phyloP scores from a whole-genome alignment of 257 asterid species.

The Gentiana macrophylla region DNA sequence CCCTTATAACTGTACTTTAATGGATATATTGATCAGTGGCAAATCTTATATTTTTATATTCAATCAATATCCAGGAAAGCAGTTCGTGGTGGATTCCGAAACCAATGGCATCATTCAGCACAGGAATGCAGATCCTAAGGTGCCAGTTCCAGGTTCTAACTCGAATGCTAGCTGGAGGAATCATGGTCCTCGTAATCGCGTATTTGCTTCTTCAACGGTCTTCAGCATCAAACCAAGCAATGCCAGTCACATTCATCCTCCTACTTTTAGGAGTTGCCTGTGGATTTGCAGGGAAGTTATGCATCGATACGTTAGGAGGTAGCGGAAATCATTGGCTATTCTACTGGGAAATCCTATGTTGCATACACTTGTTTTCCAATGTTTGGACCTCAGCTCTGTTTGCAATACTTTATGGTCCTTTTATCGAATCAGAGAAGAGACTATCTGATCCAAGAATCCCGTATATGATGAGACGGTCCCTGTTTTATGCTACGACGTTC shows the following conservation, averaged over 20 bases:
- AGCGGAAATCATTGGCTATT: slow-evolving; percentile 57
- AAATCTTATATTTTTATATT: no score
- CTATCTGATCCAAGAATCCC: slow-evolving; percentile 19
- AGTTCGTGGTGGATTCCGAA: slow-evolving; percentile 83
- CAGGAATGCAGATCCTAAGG: slow-evolving; percentile 48
- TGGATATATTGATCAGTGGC: no score
- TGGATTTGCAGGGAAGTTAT: slow-evolving; percentile 67
- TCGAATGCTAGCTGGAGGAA: slow-evolving; percentile 58
- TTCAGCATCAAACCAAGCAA: slow-evolving; percentile 47
- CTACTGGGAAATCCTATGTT: slow-evolving; percentile 61
- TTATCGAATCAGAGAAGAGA: slow-evolving; percentile 28
- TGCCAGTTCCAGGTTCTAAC: slow-evolving; percentile 69
- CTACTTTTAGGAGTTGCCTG: slow-evolving; percentile 51
- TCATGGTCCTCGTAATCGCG: slow-evolving; percentile 47
- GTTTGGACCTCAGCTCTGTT: slow-evolving; percentile 38
- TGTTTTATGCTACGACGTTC: slow-evolving; percentile 25
- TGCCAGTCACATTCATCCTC: slow-evolving; percentile 78
- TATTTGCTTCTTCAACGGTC: slow-evolving; percentile 59
- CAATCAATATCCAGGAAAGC: slow-evolving; percentile 32
- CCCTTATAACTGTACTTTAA: no score
- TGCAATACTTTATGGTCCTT: slow-evolving; percentile 51
- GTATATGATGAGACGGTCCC: slow-evolving; percentile 43
- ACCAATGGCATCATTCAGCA: slow-evolving; percentile 40
- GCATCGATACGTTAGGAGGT: slow-evolving; percentile 82
- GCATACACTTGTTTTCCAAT: slow-evolving; percentile 55